A percentile compares a stretch with the other conserved stretches of the same genome.
Evolutionary conservation across 1,139 yeast genomes (phyloP).

Genomic region (Meyerozyma athensensis): DNA sequence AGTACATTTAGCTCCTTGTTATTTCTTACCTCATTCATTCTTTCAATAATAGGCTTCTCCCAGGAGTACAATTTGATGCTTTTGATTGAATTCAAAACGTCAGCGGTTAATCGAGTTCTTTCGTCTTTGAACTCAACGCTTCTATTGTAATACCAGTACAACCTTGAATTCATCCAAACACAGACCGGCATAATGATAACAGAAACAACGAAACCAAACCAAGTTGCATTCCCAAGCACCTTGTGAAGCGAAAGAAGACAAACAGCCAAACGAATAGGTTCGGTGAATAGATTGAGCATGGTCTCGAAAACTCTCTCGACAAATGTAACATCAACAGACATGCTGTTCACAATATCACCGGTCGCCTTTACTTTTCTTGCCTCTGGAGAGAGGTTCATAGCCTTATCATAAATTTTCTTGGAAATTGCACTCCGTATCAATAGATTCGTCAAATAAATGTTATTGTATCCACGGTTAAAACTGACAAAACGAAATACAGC

Average conservation of each 20-base stretch:
- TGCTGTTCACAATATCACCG: conserved; percentile 37
- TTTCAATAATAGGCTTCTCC: conserved; percentile 13
- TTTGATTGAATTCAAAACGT: conserved; percentile 28
- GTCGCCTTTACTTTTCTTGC: conserved; percentile 34
- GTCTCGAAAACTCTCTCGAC: conserved; percentile 21
- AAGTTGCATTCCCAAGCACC: conserved; percentile 29
- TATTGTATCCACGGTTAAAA: conserved; percentile 22
- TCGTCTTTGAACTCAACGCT: conserved; percentile 31
- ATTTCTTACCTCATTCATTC: conserved; percentile 10
- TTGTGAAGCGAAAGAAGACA: conserved; percentile 25
- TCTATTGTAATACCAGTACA: conserved; percentile 20
- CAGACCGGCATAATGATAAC: conserved; percentile 31
- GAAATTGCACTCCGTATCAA: conserved; percentile 18
- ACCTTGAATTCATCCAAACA: conserved; percentile 24
- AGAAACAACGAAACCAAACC: conserved; percentile 34
- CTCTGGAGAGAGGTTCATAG: conserved; percentile 33
- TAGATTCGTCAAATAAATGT: conserved; percentile 10
- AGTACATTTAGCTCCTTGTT: conserved; percentile 12
- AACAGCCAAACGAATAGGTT: conserved; percentile 27
- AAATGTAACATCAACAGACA: conserved; percentile 33
- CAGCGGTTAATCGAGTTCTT: conserved; percentile 35
- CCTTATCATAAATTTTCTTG: conserved; percentile 29
- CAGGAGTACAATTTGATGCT: conserved; percentile 15
- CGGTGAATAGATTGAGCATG: conserved; percentile 23
- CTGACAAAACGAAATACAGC: conserved; percentile 23